Conservation (phyloP, 2,329 filamentous ascomycete species). For the Ramularia collo-cygni region DNA sequence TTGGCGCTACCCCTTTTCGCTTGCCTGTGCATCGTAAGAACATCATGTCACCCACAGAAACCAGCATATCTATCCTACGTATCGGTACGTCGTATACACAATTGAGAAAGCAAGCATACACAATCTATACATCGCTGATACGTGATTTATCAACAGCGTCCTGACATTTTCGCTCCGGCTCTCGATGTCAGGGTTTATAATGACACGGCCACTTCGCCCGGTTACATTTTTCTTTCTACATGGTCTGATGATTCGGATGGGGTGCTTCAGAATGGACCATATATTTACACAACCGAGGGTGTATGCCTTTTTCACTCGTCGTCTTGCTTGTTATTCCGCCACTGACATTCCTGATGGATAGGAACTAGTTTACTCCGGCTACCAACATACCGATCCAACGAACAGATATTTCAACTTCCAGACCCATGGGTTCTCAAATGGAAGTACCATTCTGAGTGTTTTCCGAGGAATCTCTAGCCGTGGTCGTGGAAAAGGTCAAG, state of each 20-base stretch:
- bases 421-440: constrained; percentile 1
- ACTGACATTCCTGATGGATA: too few relatives aligned
- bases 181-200: not conserved
- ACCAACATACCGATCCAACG: not conserved
- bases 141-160: too few relatives aligned
- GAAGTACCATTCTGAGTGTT: not conserved
- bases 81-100: too few relatives aligned
- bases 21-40: too few relatives aligned
- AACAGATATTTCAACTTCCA: constrained; percentile 7
- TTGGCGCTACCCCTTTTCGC: too few relatives aligned
- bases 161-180: not conserved
- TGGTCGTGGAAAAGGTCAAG: constrained; percentile 6
- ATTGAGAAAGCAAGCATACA: too few relatives aligned
- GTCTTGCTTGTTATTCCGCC: not conserved
- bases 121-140: too few relatives aligned
- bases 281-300: not conserved
- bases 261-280: not conserved
- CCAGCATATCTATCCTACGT: too few relatives aligned
- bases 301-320: not conserved
- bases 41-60: too few relatives aligned
- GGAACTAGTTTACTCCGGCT: too few relatives aligned
- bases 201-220: not conserved
- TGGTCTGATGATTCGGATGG: too few relatives aligned
- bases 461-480: constrained; percentile 4
- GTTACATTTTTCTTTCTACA: not conserved